Conservation (phyloP, 495 filamentous ascomycete species). For the Xylaria nigripes region DNA sequence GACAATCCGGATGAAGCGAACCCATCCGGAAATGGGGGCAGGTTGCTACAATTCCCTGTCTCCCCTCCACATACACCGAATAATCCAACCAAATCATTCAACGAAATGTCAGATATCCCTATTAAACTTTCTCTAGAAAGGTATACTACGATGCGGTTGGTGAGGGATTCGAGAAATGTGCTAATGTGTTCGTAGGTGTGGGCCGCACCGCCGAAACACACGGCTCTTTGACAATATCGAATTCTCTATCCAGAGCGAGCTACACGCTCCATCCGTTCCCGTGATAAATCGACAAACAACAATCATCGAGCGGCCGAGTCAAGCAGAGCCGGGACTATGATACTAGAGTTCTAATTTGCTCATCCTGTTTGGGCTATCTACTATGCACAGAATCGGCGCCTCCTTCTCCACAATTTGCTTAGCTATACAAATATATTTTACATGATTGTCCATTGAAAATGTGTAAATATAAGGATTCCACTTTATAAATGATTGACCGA, state of each 20-base stretch:
- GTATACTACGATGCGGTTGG: background rate
- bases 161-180: background rate
- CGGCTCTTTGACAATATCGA: conserved; percentile 20
- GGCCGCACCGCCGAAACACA: conserved; percentile 2
- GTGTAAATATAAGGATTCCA: no score
- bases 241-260: conserved; percentile 14
- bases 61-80: background rate
- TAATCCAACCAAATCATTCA: background rate
- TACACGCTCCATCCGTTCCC: conserved; percentile 1
- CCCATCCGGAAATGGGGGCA: background rate
- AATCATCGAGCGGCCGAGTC: conserved; percentile 13
- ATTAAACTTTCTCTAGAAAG: background rate
- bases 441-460: no score
- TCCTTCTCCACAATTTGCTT: no score
- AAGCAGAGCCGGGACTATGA: no score
- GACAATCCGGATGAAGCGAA: background rate
- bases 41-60: background rate
- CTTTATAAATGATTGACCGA: no score
- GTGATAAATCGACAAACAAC: conserved; percentile 20
- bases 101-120: background rate
- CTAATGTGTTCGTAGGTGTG: background rate
- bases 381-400: no score
- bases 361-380: background rate
- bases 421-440: no score
- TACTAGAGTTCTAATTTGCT: no score